phyloP scores from a whole-genome alignment of 2,329 filamentous ascomycete genomes.

The Phyllosticta capitalensis region DNA sequence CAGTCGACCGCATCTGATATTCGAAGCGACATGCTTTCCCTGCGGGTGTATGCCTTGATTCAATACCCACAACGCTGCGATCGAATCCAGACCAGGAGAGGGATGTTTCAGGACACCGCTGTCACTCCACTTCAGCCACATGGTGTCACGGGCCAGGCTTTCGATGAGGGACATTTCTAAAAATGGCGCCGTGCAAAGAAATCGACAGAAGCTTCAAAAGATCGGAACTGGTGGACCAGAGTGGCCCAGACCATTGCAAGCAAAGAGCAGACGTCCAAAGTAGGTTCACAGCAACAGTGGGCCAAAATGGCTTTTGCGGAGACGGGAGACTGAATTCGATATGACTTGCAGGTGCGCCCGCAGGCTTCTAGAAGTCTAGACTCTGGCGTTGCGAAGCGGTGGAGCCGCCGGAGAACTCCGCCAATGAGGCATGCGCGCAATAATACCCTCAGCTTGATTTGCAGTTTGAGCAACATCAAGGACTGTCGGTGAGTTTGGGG shows the following conservation, averaged over 20 bases:
- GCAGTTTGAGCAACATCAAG: neutral
- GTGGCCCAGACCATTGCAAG: neutral
- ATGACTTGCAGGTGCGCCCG: neutral
- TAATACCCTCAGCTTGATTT: neutral
- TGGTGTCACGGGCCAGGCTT: neutral
- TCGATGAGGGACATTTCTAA: no score
- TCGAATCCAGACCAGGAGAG: no score
- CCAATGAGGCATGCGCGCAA: neutral
- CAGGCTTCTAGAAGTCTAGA: neutral
- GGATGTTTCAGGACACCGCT: no score
- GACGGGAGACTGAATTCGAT: neutral
- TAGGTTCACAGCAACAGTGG: neutral
- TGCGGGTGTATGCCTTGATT: no score
- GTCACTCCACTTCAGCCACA: no score
- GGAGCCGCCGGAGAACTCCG: neutral
- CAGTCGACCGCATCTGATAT: no score
- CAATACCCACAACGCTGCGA: no score
- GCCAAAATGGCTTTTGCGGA: neutral
- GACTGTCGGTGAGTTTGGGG: no score
- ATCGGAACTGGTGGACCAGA: neutral
- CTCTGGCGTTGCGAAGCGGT: neutral
- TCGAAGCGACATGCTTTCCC: no score
- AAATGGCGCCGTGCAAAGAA: no score
- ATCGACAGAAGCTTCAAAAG: neutral
- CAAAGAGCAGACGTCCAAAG: neutral